phyloP scores from a whole-genome alignment of 2,329 filamentous ascomycete species.

The Plectosphaerella cucumerina region DNA sequence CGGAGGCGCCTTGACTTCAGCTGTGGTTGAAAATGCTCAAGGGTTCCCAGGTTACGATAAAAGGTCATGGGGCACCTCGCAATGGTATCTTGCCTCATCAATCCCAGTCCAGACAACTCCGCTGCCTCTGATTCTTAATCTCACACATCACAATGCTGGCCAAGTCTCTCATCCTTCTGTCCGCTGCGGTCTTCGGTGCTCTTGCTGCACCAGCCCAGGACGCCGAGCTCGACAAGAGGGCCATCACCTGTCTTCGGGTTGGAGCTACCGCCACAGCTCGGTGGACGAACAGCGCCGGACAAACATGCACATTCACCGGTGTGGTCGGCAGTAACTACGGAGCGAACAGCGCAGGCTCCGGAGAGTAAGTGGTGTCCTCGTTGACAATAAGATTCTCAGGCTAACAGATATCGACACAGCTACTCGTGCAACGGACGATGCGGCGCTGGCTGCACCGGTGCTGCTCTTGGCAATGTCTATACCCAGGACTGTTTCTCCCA shows the following conservation, averaged over 20 bases:
- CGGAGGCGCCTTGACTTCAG: background rate
- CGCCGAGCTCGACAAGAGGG: constrained; percentile 13
- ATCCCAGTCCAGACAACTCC: background rate
- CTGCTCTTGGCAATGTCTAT: constrained; percentile 40
- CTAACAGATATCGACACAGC: constrained; percentile 17
- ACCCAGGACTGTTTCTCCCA: constrained; percentile 48
- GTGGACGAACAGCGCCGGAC: constrained; percentile 39
- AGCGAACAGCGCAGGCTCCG: constrained; percentile 29
- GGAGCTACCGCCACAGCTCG: constrained; percentile 36
- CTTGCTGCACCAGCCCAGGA: constrained; percentile 9
- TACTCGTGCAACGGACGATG: constrained; percentile 47
- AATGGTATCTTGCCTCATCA: too few relatives aligned
- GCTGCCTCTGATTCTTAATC: background rate
- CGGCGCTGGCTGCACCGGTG: constrained; percentile 39
- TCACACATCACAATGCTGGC: constrained; percentile 4
- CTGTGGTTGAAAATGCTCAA: too few relatives aligned
- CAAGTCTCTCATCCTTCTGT: constrained; percentile 7
- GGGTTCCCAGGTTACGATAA: background rate
- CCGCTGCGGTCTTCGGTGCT: constrained; percentile 5
- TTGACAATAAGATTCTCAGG: background rate
- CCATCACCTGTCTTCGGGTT: constrained; percentile 33
- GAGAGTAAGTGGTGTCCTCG: constrained; percentile 31
- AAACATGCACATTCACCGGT: constrained; percentile 37
- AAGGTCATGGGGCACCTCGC: background rate
- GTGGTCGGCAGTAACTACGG: constrained; percentile 45